A percentile compares a stretch with the other conserved stretches of the same genome.
Conservation (phyloP, 441 rosid genomes). For the Euphorbia schlechtendalii region DNA sequence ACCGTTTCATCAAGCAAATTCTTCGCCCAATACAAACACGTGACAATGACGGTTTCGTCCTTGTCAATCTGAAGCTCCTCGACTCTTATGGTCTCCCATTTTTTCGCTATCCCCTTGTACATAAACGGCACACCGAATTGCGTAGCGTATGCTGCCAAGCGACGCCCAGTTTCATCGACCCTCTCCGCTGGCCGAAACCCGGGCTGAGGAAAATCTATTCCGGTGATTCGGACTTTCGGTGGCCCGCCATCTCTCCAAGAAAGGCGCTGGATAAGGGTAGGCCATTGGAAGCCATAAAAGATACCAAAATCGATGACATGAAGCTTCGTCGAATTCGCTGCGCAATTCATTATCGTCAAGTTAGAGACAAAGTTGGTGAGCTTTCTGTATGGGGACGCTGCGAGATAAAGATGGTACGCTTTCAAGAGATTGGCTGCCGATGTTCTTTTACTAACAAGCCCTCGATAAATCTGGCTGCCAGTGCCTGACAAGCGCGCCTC, state of each 20-base stretch:
- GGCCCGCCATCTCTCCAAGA: slow-evolving; percentile 43
- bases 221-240: slow-evolving; percentile 55
- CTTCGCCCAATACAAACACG: slow-evolving; percentile 55
- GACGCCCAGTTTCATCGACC: slow-evolving; percentile 49
- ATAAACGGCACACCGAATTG: slow-evolving; percentile 49
- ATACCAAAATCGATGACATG: slow-evolving; percentile 79
- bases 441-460: slow-evolving; percentile 41
- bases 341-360: slow-evolving; percentile 20
- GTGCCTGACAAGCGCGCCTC: slow-evolving; percentile 76
- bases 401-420: slow-evolving; percentile 46
- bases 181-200: slow-evolving; percentile 61
- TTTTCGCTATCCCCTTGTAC: slow-evolving; percentile 50
- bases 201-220: slow-evolving; percentile 52
- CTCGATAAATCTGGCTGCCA: slow-evolving; percentile 51
- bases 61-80: slow-evolving; percentile 56
- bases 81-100: slow-evolving; percentile 56
- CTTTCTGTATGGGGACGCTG: slow-evolving; percentile 38
- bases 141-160: slow-evolving; percentile 52
- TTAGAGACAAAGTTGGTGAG: slow-evolving; percentile 37
- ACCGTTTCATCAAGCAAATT: slow-evolving; percentile 83
- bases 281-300: slow-evolving; percentile 65
- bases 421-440: slow-evolving; percentile 63
- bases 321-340: slow-evolving; percentile 33
- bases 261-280: slow-evolving; percentile 43
- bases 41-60: slow-evolving; percentile 60